Percentiles rank a stretch among this genome's conserved stretches.
phyloP scores from a whole-genome alignment of 2,329 filamentous ascomycete species.

The Fusarium sp. region DNA sequence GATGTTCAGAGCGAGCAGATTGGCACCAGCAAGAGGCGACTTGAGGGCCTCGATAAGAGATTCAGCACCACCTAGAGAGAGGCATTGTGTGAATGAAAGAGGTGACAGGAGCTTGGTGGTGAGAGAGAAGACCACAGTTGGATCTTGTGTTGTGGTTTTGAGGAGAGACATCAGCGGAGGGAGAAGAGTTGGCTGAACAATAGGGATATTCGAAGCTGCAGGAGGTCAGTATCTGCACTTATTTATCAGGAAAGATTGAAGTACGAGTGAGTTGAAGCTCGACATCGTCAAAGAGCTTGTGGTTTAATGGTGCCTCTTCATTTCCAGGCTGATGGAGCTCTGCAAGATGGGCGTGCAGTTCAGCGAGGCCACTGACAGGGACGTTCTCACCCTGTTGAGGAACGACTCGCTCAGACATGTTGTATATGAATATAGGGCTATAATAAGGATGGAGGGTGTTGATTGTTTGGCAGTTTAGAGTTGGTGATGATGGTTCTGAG shows the following conservation, averaged over 20 bases:
- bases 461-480: neutral
- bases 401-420: conserved; percentile 51
- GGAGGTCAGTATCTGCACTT: neutral
- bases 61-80: conserved; percentile 64
- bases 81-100: conserved; percentile 62
- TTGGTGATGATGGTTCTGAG: conserved; percentile 14
- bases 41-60: conserved; percentile 64
- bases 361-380: conserved; percentile 64
- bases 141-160: conserved; percentile 62
- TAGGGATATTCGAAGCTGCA: conserved; percentile 63
- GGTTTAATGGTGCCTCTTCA: conserved; percentile 57
- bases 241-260: neutral
- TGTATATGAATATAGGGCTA: neutral
- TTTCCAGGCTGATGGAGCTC: conserved; percentile 56
- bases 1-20: conserved; percentile 68
- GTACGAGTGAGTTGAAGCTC: conserved; percentile 68
- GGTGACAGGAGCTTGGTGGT: conserved; percentile 68
- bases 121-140: conserved; percentile 63
- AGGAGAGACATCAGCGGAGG: conserved; percentile 66
- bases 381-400: conserved; percentile 48
- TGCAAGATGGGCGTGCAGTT: conserved; percentile 66
- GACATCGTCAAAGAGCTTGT: conserved; percentile 68
- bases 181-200: conserved; percentile 65
- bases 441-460: neutral
- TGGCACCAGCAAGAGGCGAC: conserved; percentile 67